phyloP scores from a whole-genome alignment of 805 yeast genomes.

The Yarrowia sp. region DNA sequence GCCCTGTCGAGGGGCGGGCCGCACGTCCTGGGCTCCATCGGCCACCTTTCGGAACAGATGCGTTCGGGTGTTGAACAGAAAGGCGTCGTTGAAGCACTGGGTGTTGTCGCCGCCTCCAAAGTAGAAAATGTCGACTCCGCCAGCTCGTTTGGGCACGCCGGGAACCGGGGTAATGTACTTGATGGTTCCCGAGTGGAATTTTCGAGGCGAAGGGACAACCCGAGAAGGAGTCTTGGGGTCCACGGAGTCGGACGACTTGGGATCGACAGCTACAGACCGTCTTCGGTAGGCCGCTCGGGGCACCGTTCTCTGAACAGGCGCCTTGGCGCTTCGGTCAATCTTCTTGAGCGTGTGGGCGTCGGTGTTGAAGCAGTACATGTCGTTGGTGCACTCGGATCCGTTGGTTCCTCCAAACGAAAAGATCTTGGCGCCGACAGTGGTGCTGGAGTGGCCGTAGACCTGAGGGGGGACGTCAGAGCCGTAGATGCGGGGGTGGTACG shows the following conservation, averaged over 20 bases:
- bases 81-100: constrained; percentile 25
- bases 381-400: constrained; percentile 12
- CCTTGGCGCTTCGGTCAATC: neutral
- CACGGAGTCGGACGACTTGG: too few relatives aligned
- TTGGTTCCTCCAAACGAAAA: constrained; percentile 44
- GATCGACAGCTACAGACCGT: neutral
- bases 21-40: neutral
- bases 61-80: constrained; percentile 14
- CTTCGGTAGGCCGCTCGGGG: constrained; percentile 8
- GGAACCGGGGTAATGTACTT: neutral
- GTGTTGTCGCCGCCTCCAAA: constrained; percentile 32
- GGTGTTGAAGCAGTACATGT: constrained; percentile 24
- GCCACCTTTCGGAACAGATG: constrained; percentile 5
- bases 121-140: neutral
- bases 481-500: constrained; percentile 44
- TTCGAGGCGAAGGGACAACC: constrained; percentile 13
- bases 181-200: constrained; percentile 21
- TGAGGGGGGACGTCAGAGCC: constrained; percentile 44
- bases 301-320: neutral
- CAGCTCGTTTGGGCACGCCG: constrained; percentile 3
- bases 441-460: constrained; percentile 43
- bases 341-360: constrained; percentile 12
- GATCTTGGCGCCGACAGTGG: constrained; percentile 41
- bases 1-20: constrained; percentile 21
- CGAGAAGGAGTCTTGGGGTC: neutral